A percentile compares a stretch with the other conserved stretches of the same genome.
Conservation (phyloP, 306 rosid genomes). For the Betula pendula region DNA sequence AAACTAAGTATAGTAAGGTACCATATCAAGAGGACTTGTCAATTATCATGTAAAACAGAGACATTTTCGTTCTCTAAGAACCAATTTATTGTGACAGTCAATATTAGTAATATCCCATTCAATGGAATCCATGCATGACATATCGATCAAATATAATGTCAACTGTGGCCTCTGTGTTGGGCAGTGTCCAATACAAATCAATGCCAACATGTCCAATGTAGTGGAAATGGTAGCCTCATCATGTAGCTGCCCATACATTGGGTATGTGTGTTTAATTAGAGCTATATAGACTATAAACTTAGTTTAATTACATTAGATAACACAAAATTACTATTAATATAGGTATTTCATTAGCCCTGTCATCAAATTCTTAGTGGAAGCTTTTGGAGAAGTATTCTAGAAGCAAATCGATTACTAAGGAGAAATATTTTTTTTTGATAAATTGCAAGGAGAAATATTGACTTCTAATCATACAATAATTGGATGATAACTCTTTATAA, state of each 20-base stretch:
- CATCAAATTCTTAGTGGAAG: not conserved
- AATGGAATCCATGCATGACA: no score
- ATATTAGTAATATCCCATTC: no score
- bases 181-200: not conserved
- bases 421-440: no score
- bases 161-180: not conserved
- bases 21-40: not conserved
- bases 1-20: not conserved
- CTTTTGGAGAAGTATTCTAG: not conserved
- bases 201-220: not conserved
- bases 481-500: not conserved
- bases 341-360: not conserved
- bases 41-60: no score
- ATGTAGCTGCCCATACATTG: not conserved
- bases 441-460: slow-evolving; percentile 2
- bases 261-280: not conserved
- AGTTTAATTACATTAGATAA: not conserved
- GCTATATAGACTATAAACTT: not conserved
- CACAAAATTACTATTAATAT: not conserved
- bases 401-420: not conserved
- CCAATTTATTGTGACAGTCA: not conserved
- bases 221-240: not conserved
- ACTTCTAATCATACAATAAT: not conserved
- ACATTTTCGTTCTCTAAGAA: not conserved
- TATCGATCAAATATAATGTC: not conserved